Evolutionary conservation across 2,329 filamentous ascomycete species (phyloP), one percentile per base, ranked within the genome.

Genomic region (Ascochyta fabae): DNA sequence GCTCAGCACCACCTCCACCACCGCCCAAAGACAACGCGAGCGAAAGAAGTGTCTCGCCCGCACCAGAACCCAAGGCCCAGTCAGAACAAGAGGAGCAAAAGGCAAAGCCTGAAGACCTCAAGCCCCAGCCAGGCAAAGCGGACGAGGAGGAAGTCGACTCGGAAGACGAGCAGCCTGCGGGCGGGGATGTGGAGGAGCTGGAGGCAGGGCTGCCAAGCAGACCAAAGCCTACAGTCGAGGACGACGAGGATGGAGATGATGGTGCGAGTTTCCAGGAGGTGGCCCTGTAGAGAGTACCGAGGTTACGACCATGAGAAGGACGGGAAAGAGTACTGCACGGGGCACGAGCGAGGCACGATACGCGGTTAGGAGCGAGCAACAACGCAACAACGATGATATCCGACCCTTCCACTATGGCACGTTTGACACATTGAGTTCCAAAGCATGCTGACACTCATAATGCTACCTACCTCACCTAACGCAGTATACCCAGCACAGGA

Each of bases 201-300:
- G 72, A 74, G 43, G 67, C 68, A 26, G 65, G 66, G 4, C 48
- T 74, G 34, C 71, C 72, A 4, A 61, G 57, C 26, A 62, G 67
- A 48, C 40, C 41, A n/a, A 72, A 72, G 41, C 60, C 70, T 35
- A 64, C 64, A 6, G 67, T 68, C 0, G 68, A 71, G 36, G 69
- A 71, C 13, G 69, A 72, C 10, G 64, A 66, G 10, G 66, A 69
- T 15, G 54, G 48, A n/a, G 70, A 69, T 16, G 69, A 72, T 24
- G 62, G 67, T 39, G 67, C 60, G 10, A 73, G 70, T 58, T 75
- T 75, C 39, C 70, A 74, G 48, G 71, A 75, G 34, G 66, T 75
- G 31, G 53, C 53, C 16, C 42, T 56, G 49, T 56, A 33, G 47
- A 38, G 26, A 15, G 26, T 12, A n/a, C 27, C 10, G 26, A 8